Percentiles rank a stretch among this genome's conserved stretches.
Conservation (phyloP, 208 protist genomes). For the Leishmania tarentolae region DNA sequence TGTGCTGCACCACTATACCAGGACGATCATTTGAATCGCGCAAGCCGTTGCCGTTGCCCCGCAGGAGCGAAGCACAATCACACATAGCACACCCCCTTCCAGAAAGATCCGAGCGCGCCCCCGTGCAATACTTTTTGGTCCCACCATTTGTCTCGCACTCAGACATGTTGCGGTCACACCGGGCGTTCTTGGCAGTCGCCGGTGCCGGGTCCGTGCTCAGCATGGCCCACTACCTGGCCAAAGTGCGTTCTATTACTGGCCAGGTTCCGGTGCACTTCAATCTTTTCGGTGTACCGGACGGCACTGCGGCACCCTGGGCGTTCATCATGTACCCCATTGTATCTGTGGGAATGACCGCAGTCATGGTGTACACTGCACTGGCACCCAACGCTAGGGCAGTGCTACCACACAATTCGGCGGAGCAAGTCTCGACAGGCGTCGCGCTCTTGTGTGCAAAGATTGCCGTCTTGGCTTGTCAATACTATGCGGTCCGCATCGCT, state of each 20-base stretch:
- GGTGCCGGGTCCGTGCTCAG: conserved; percentile 18
- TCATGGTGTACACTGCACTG: background rate
- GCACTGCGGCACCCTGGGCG: conserved; percentile 18
- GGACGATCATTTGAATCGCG: background rate
- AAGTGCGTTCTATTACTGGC: background rate
- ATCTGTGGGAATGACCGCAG: background rate
- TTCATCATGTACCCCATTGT: conserved; percentile 18
- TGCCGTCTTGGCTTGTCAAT: conserved; percentile 16
- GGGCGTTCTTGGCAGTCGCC: conserved; percentile 8
- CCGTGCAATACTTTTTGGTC: background rate
- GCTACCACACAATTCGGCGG: conserved; percentile 3
- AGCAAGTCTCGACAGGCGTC: conserved; percentile 3
- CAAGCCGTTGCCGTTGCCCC: background rate
- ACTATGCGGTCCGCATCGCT: conserved; percentile 20
- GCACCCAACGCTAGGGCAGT: background rate
- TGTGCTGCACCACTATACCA: no score
- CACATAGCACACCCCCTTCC: background rate
- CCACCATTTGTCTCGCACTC: background rate
- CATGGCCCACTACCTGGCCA: conserved; percentile 25
- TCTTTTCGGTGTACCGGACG: conserved; percentile 22
- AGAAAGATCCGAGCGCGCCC: background rate
- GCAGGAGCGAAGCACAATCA: background rate
- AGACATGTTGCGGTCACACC: conserved; percentile 4
- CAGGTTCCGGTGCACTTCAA: conserved; percentile 33
- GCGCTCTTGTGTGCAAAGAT: conserved; percentile 8